Percentiles rank a stretch among this genome's conserved stretches.
phyloP scores from a whole-genome alignment of 129 eudicot species.

The Daucus carota region DH1_v3.0 NC_030388.2:1222501-1223000 shows the following conservation, averaged over 20 bases:
- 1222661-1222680: not conserved
- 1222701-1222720: slow-evolving; percentile 38
- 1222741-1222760: slow-evolving; percentile 88
- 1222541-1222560: not conserved
- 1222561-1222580: not conserved
- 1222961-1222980: not conserved
- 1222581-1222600: not conserved
- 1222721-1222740: slow-evolving; percentile 69
- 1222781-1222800: slow-evolving; percentile 66
- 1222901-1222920: not conserved
- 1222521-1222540: not conserved
- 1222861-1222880: slow-evolving; percentile 78
- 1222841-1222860: slow-evolving; percentile 81
- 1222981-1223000: not conserved
- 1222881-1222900: not conserved
- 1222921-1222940: not conserved
- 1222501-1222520: not conserved
- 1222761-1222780: slow-evolving; percentile 97
- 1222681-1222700: not conserved
- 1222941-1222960: not conserved
- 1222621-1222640: not conserved
- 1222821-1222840: slow-evolving; percentile 77
- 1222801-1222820: slow-evolving; percentile 95
- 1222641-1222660: not conserved
- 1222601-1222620: not conserved